These are phyloP conservation scores for Castanospermum australe DNA, from an alignment of 306 rosid genomes.

Conservation along the genomic window DNA sequence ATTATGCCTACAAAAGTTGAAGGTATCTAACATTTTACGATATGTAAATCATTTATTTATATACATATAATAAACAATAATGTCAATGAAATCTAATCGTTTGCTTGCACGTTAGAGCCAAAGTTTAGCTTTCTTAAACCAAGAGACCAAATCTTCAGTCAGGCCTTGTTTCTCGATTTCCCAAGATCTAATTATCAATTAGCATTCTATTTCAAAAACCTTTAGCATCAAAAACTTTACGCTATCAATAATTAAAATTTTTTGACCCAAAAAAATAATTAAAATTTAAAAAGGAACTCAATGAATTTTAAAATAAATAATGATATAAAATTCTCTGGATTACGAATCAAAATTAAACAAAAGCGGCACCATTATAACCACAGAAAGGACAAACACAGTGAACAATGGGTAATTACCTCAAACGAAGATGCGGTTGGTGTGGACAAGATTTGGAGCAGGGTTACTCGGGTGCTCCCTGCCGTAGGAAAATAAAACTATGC, in stretches of 20 bases:
- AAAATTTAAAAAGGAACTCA: too few species aligned
- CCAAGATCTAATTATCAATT: neutral
- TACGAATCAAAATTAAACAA: neutral
- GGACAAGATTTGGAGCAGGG: neutral
- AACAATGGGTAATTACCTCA: neutral
- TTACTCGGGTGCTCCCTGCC: neutral
- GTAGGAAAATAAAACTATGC: neutral
- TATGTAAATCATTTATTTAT: too few species aligned
- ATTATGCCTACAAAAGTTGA: neutral
- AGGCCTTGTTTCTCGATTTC: neutral
- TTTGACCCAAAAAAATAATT: too few species aligned
- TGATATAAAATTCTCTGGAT: neutral
- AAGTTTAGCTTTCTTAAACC: neutral
- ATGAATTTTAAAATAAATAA: too few species aligned
- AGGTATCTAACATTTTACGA: neutral
- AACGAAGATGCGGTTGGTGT: neutral
- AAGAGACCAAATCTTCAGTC: conserved; percentile 11
- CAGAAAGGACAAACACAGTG: neutral
- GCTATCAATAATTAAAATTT: too few species aligned
- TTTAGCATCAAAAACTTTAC: neutral
- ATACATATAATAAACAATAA: neutral
- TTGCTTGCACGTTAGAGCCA: conserved; percentile 25
- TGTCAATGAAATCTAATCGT: neutral
- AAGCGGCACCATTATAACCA: neutral
- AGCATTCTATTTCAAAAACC: neutral